These are phyloP conservation scores for Ajuga reptans DNA, from an alignment of 305 asterid genomes.

Conservation along the genomic window DNA sequence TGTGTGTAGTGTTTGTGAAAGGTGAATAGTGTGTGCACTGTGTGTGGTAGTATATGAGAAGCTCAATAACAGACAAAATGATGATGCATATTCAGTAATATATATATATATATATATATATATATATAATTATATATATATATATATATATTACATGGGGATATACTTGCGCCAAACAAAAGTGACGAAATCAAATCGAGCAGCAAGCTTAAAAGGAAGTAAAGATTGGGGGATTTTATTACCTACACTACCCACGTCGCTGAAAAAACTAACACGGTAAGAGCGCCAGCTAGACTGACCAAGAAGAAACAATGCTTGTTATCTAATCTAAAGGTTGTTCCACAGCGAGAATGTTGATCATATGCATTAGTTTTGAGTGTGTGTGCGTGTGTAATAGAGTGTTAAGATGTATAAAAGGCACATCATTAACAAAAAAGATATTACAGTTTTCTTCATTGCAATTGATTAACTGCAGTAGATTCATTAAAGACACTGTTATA, in stretches of 20 bases:
- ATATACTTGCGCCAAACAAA: too few relatives aligned
- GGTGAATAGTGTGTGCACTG: too few relatives aligned
- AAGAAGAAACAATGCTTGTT: background rate
- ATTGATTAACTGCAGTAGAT: constrained; percentile 68
- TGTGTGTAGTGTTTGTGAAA: too few relatives aligned
- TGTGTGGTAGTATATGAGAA: too few relatives aligned
- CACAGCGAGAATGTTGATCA: background rate
- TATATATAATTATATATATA: too few relatives aligned
- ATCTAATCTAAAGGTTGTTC: background rate
- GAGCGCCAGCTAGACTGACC: background rate
- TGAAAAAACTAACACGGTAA: background rate
- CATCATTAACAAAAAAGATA: constrained; percentile 33
- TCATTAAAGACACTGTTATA: constrained; percentile 22
- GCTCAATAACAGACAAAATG: too few relatives aligned
- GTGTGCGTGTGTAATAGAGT: background rate
- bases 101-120: too few relatives aligned
- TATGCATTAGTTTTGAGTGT: background rate
- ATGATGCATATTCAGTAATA: too few relatives aligned
- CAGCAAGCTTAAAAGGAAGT: too few relatives aligned
- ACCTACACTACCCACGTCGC: background rate
- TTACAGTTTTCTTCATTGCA: constrained; percentile 65
- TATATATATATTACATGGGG: too few relatives aligned
- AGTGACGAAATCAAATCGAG: too few relatives aligned
- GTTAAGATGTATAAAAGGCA: background rate
- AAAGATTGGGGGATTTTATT: background rate